Base-by-base conservation (phyloP, 148 eudicot species). In the Cornus florida region DNA sequence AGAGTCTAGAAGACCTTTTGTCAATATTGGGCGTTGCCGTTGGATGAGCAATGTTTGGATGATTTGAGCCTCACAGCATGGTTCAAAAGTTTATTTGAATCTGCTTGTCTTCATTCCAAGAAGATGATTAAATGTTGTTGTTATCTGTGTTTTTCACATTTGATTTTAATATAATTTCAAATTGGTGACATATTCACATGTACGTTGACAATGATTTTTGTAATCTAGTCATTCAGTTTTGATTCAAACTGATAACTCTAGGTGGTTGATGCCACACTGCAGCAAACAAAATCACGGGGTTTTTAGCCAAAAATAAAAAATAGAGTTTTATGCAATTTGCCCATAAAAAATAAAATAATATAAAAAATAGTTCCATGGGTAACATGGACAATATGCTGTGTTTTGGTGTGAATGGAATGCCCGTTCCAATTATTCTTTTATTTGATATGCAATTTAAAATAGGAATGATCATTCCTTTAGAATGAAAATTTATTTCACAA, bases 1-100 rank as follows among this genome's bases (percentile, higher is more conserved):
- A 79, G 73, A 83, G 79, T 79, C 41, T 75, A 33, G 64, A 70
- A 43, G 75, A 53, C 69, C 53, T 43, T 43, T 56, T 39, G 72
- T n/a, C 19, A 35, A 39, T 43, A 13, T 43, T 23, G 13, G 19
- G 1, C 53, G 24, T 28, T 38, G 70, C 71, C 4, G 71, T 24
- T 43, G 31, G 19, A 32, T 33, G 22, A 12, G 57, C 53, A 64
- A 22, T n/a, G 23, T 17, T 38, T 11, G 69, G 76, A 74, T 33
- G 31, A 19, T 0, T 33, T 31, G 28, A 53, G 66, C 66, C 66
- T n/a, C 7, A 5, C 22, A 60, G 7, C 8, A n/a, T 60, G 17
- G 19, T 62, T 31, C 70, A 32, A 1, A 28, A 65, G 31, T 22
- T 38, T n/a, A 43, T 67, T 6, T 20, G 65, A 48, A 17, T 28